Evolutionary conservation across 768 basidiomycete species (phyloP), one percentile per base, ranked within the genome.

Genomic region (Rhizopogon salebrosus): DNA sequence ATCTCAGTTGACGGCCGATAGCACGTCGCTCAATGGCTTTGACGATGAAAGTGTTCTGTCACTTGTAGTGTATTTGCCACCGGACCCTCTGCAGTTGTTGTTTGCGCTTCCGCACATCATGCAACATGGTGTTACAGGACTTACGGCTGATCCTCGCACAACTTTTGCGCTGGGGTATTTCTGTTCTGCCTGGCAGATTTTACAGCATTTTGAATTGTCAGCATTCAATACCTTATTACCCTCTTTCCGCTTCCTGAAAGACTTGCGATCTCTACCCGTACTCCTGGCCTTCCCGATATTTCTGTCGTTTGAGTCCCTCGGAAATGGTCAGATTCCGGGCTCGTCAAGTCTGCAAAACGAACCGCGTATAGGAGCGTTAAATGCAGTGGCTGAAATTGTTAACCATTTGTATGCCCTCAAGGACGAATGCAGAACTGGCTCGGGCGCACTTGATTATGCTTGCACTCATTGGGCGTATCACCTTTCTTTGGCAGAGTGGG

Each of bases 371-470:
- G 20, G 22, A 46, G 3, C 8, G 0, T 34, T 46, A 13, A 14
- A 34, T 22, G 4, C 8, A 10, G 29, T 46, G 4, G 20, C 29
- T 8, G 14, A 34, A 16, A 22, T 46, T 2, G 43, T 46, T 29
- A 10, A 2, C 2, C 4, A 46, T 46, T 20, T 46, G 0, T 3
- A 22, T 34, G 4, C 20, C 3, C 1, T 46, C 8, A 34, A 34
- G 14, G 29, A 31, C 3, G 18, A 1, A 1, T 0, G 8, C 20
- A 46, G 0, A 22, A 0, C 4, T 13, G 43, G 0, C 14, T 34
- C 29, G 10, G 29, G 20, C 16, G 14, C 29, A 22, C 43, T 46
- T 1, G 43, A 46, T 1, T 46, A 46, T 46, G 43, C 43, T 22
- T 46, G 43, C 2, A 22, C 43, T 9, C 43, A 46, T 0, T 46